Evolutionary conservation across 2,329 filamentous ascomycete species (phyloP).

Genomic region (Chlorencoelia australis): DNA sequence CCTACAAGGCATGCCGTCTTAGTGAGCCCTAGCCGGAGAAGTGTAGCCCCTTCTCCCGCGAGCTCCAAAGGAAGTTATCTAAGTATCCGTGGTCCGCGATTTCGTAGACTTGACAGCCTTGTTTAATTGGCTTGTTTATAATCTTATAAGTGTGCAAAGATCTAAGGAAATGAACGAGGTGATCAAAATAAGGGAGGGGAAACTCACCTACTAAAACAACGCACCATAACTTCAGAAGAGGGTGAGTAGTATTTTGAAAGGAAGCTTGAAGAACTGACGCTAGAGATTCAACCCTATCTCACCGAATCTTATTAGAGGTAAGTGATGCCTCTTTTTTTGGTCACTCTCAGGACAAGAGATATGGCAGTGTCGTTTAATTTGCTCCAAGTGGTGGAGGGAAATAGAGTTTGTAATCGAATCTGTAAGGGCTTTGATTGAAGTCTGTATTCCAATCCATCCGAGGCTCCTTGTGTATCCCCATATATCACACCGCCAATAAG

Average conservation of each 20-base stretch:
- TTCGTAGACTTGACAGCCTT: not conserved
- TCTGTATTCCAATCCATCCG: slow-evolving; percentile 4
- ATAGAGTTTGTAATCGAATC: slow-evolving; percentile 2
- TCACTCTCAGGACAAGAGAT: slow-evolving; percentile 5
- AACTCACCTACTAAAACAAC: slow-evolving; percentile 1
- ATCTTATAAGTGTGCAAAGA: slow-evolving; percentile 4
- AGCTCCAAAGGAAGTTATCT: slow-evolving; percentile 4
- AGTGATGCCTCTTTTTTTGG: not conserved
- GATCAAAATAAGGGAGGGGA: not conserved
- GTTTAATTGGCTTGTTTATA: slow-evolving; percentile 3
- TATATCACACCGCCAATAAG: not conserved
- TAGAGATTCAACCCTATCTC: slow-evolving; percentile 6
- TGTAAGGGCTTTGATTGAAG: not conserved
- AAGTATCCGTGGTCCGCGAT: slow-evolving; percentile 3
- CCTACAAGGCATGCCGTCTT: slow-evolving; percentile 1
- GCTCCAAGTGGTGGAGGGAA: slow-evolving; percentile 2
- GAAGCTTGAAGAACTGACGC: too few species aligned
- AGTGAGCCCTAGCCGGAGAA: not conserved
- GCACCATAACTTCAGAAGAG: slow-evolving; percentile 1
- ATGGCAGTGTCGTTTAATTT: slow-evolving; percentile 7
- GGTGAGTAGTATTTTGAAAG: slow-evolving; percentile 4
- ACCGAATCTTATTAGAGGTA: slow-evolving; percentile 5
- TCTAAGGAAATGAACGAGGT: not conserved
- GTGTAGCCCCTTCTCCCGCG: not conserved
- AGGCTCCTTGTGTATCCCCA: not conserved